Conservation (phyloP, 805 yeast species). For the Groenewaldozyma tartarivorans region DNA sequence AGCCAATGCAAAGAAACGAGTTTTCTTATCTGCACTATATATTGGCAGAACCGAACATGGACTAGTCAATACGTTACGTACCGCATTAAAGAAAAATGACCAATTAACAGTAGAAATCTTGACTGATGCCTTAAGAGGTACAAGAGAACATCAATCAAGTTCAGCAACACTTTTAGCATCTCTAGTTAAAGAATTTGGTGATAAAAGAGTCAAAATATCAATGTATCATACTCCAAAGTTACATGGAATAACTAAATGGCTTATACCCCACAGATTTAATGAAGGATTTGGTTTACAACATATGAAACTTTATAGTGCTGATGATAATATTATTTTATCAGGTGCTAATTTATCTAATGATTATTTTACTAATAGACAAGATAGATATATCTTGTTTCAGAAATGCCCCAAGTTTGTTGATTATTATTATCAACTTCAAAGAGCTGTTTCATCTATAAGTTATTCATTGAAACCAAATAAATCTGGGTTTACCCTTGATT, state of each 20-base stretch:
- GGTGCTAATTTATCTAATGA: constrained; percentile 92
- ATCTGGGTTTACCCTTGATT: constrained; percentile 47
- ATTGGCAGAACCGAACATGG: constrained; percentile 79
- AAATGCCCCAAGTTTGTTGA: constrained; percentile 48
- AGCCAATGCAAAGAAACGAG: constrained; percentile 45
- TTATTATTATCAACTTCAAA: constrained; percentile 66
- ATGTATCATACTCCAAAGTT: constrained; percentile 87
- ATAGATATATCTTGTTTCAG: constrained; percentile 68
- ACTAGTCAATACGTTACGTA: constrained; percentile 42
- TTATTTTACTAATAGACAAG: constrained; percentile 92
- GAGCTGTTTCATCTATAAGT: constrained; percentile 58
- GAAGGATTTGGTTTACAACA: constrained; percentile 93
- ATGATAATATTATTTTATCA: constrained; percentile 73
- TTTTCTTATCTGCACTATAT: constrained; percentile 79
- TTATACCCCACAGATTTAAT: constrained; percentile 76
- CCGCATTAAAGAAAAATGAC: constrained; percentile 51
- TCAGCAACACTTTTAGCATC: constrained; percentile 68
- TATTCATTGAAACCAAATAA: constrained; percentile 46
- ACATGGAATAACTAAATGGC: constrained; percentile 49
- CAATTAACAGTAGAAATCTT: constrained; percentile 61
- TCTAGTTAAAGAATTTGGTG: constrained; percentile 54
- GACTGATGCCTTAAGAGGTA: constrained; percentile 83
- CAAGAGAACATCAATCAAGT: constrained; percentile 70
- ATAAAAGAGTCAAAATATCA: constrained; percentile 62
- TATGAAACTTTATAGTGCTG: constrained; percentile 95